Percentiles rank a stretch among this genome's conserved stretches.
These are phyloP conservation scores for Takashimella koratensis DNA, from an alignment of 1,284 basidiomycete species.

Conservation along the genomic window DNA sequence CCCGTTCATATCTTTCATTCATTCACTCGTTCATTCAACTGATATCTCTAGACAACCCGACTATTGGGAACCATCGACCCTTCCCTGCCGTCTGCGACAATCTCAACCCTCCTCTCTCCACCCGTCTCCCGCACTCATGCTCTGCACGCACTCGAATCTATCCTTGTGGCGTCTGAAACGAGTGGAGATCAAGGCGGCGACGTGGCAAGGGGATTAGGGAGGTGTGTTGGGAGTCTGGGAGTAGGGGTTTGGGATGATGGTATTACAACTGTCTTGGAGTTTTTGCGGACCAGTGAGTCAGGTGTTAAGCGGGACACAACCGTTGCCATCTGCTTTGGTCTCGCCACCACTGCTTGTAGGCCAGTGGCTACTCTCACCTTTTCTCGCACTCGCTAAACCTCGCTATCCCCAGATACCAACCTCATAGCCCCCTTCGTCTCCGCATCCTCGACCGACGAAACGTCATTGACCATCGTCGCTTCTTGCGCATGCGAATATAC, in stretches of 20 bases:
- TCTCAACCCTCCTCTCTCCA: constrained; percentile 1
- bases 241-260: neutral
- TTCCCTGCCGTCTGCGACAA: neutral
- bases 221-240: neutral
- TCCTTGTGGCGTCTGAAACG: neutral
- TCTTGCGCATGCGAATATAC: neutral
- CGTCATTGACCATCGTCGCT: neutral
- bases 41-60: constrained; percentile 15
- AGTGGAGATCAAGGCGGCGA: neutral
- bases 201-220: neutral
- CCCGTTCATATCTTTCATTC: neutral
- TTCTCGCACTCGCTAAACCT: no score
- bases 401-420: neutral
- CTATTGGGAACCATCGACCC: constrained; percentile 6
- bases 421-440: neutral
- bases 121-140: constrained; percentile 11
- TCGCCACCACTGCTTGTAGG: neutral
- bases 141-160: neutral
- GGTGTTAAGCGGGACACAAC: no score
- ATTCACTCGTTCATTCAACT: constrained; percentile 9
- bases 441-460: neutral
- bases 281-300: neutral
- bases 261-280: neutral
- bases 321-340: no score
- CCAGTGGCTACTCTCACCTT: neutral